Evolutionary conservation across 306 rosid genomes (phyloP), one percentile per base, ranked within the genome.

Genomic region (Astragalus membranaceus): DNA sequence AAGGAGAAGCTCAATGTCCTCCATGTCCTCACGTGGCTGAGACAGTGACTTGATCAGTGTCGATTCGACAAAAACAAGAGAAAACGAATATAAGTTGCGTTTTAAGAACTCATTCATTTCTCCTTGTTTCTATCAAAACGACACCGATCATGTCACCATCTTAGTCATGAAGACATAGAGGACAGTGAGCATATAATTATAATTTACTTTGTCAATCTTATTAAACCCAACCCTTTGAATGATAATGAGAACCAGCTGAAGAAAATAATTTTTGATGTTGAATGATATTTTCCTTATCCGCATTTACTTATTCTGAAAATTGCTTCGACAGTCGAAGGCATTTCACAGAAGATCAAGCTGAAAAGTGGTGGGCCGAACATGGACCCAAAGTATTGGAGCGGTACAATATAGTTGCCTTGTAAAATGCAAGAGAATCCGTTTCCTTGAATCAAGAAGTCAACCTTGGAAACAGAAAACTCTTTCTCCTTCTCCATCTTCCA

Each of bases 341-440:
- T 81, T 94, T 90, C 76, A 85, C 95, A 0, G 89, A 87, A 88
- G 89, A 83, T 56, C 75, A 85, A 78, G 96, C 98, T 15, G 95
- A 88, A 39, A 84, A 77, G 62, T 94, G 98, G 98, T 94, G 98
- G 98, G 76, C 92, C 46, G 92, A 94, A 83, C 78, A 90, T 52
- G 96, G 92, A 26, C 47, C 80, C 47, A 85, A 65, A 77, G 80
- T 90, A 43, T 85, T 88, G 47, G 92, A 90, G 73, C 88, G 83
- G 56, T 83, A 82, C 82, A 85, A 78, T 41, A 48, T 87, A 78
- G 79, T 62, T 75, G 67, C 79, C 79, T 60, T 83, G 32, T 86
- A 82, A 83, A 56, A 69, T 64, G 82, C 82, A 71, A 56, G 64
- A 29, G 75, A 70, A 57, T 36, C 8, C 12, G 59, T 60, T 44